Base-by-base conservation (phyloP, 192 early-diverging fungal species). In the Umbelopsis vinacea region DNA sequence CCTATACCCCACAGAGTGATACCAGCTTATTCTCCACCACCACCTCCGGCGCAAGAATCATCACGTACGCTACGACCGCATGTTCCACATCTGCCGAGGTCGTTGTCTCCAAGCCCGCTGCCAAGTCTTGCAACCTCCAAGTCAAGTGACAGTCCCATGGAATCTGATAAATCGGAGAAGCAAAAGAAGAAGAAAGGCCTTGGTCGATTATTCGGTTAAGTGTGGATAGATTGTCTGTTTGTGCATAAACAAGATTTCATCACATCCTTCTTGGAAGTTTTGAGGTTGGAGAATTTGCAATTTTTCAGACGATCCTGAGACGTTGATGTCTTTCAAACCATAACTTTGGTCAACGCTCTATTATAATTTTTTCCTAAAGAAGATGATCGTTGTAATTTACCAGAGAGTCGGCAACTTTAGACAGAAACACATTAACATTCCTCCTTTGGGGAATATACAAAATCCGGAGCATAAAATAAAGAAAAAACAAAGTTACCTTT, bases 141-240 rank as follows among this genome's bases (percentile, higher is more conserved):
- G 57, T 63, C 57, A 63, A 63, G 57, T 37, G 57, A 63, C 10
- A 63, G 33, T 38, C 24, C 57, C 0, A 6, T 37, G 33, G 57
- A 63, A 26, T 11, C 63, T 10, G 73, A 71, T 12, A 57, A 74
- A 38, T 24, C 66, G 15, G 70, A 68, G 21, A 69, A 76, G 46
- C 60, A 74, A 43, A 79, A 79, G 67, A 79, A 79, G 52, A 79
- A 79, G 67, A 76, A 76, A 38, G 77, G 77, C 24, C 66, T 79
- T 19, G 71, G 67, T 22, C 74, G 69, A 52, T 68, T 79, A 23
- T 79, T 79, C 57, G 70, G 77, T 43, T 79, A 50, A 74, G 48
- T 68, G 22, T 24, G 66, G 29, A 54, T 43, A 43, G 40, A 43
- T 43, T 43, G 40, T 43, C 40, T 43, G 40, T 63, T 19, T 63